Percentiles rank a stretch among this genome's conserved stretches.
Conservation (phyloP, 2,329 filamentous ascomycete genomes). For the Chaetomium sp. region DNA sequence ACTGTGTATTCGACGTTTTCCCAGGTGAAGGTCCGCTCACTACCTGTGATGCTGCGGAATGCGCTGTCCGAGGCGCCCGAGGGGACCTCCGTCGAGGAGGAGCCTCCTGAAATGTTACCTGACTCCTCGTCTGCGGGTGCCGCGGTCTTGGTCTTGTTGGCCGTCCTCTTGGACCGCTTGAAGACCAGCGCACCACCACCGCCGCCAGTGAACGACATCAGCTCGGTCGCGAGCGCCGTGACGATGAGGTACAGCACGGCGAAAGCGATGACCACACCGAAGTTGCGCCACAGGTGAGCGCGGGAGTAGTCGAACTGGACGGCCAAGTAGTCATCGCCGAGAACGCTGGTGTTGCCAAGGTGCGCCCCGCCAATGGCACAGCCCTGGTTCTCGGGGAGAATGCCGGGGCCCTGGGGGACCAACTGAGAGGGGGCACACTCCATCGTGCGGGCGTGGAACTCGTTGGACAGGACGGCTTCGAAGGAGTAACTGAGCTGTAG, state of each 20-base stretch:
- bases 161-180: conserved; percentile 16
- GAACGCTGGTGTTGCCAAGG: conserved; percentile 41
- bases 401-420: conserved; percentile 39
- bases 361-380: conserved; percentile 50
- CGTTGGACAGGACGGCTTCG: conserved; percentile 52
- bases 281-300: conserved; percentile 65
- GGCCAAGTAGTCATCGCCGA: conserved; percentile 50
- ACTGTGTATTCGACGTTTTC: conserved; percentile 65
- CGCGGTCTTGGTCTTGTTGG: conserved; percentile 11
- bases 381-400: conserved; percentile 40
- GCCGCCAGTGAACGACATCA: conserved; percentile 47
- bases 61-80: conserved; percentile 16
- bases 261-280: conserved; percentile 71
- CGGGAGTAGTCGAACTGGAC: conserved; percentile 48
- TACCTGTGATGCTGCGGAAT: conserved; percentile 14
- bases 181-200: conserved; percentile 34
- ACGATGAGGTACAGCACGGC: conserved; percentile 66
- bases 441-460: conserved; percentile 49
- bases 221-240: conserved; percentile 64
- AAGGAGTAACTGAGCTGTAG: conserved; percentile 52
- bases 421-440: conserved; percentile 38
- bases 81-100: conserved; percentile 15
- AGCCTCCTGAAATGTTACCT: conserved; percentile 24
- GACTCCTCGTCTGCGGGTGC: conserved; percentile 52
- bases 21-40: conserved; percentile 58